Evolutionary conservation across 1,139 yeast genomes (phyloP).

Genomic region (Geotrichum klebahnii): DNA sequence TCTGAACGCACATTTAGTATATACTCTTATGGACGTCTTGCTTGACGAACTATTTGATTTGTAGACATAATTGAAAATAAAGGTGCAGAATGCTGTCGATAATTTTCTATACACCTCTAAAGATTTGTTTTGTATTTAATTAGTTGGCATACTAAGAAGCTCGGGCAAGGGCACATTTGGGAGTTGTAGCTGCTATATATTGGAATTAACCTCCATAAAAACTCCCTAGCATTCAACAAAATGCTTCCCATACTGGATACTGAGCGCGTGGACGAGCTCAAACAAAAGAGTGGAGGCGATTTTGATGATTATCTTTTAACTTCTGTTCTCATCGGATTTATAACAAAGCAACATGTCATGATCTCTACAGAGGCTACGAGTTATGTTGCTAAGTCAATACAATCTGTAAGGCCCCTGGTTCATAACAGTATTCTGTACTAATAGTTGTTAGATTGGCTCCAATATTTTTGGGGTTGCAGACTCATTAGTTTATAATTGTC

Average conservation of each 20-base stretch:
- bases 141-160: neutral
- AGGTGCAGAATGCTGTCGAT: too few species aligned
- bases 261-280: conserved; percentile 14
- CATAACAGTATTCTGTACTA: neutral
- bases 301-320: conserved; percentile 4
- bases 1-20: conserved; percentile 60
- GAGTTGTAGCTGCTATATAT: too few species aligned
- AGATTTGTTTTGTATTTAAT: too few species aligned
- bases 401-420: conserved; percentile 20
- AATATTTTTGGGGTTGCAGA: conserved; percentile 15
- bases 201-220: neutral
- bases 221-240: neutral
- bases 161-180: neutral
- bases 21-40: conserved; percentile 53
- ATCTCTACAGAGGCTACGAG: conserved; percentile 27
- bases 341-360: conserved; percentile 33
- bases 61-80: neutral
- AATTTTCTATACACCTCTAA: too few species aligned
- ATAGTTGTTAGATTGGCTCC: conserved; percentile 7
- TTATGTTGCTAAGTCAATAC: conserved; percentile 25
- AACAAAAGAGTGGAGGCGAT: conserved; percentile 5
- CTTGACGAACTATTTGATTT: conserved; percentile 42
- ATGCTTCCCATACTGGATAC: conserved; percentile 1
- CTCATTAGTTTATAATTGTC: conserved; percentile 13
- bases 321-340: conserved; percentile 24